These are phyloP conservation scores for Gloeopeniophorella convolvens DNA, from an alignment of 768 basidiomycete species.

Conservation along the genomic window DNA sequence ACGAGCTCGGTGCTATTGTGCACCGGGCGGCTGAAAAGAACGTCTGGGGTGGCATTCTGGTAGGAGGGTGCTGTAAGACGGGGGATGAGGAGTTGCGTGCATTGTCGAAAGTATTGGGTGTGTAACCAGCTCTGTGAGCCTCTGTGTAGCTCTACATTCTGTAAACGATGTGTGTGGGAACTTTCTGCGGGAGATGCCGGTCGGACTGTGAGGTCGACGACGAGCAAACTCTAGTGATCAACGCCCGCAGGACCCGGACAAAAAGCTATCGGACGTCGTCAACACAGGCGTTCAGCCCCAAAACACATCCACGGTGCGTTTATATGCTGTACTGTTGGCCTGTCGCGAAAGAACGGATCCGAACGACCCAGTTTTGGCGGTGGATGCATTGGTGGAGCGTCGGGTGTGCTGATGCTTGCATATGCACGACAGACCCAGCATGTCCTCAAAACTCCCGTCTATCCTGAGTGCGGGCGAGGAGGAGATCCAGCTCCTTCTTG, in stretches of 20 bases:
- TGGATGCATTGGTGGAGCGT: conserved; percentile 28
- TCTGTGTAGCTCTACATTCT: no score
- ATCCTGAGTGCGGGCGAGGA: conserved; percentile 92
- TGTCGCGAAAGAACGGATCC: conserved; percentile 26
- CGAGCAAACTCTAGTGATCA: conserved; percentile 11
- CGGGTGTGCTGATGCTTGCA: conserved; percentile 36
- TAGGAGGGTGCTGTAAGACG: conserved; percentile 68
- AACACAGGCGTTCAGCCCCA: conserved; percentile 34
- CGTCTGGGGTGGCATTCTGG: conserved; percentile 46
- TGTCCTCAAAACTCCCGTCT: conserved; percentile 90
- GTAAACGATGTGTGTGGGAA: conserved; percentile 1
- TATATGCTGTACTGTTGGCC: conserved; percentile 12
- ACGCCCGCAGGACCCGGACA: conserved; percentile 16
- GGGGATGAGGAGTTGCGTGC: conserved; percentile 44
- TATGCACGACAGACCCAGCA: conserved; percentile 30
- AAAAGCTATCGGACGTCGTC: conserved; percentile 30
- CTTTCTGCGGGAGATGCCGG: conserved; percentile 10
- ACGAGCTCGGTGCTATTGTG: conserved; percentile 26
- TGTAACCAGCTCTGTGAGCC: not conserved
- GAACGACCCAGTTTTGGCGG: conserved; percentile 25
- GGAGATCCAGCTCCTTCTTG: conserved; percentile 91
- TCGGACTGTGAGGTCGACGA: not conserved
- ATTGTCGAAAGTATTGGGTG: not conserved
- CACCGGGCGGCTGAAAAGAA: conserved; percentile 18
- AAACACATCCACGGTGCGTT: conserved; percentile 37